A percentile compares a stretch with the other conserved stretches of the same genome.
phyloP scores from a whole-genome alignment of 2,329 filamentous ascomycete genomes.

The Phialocephala sp. region DNA sequence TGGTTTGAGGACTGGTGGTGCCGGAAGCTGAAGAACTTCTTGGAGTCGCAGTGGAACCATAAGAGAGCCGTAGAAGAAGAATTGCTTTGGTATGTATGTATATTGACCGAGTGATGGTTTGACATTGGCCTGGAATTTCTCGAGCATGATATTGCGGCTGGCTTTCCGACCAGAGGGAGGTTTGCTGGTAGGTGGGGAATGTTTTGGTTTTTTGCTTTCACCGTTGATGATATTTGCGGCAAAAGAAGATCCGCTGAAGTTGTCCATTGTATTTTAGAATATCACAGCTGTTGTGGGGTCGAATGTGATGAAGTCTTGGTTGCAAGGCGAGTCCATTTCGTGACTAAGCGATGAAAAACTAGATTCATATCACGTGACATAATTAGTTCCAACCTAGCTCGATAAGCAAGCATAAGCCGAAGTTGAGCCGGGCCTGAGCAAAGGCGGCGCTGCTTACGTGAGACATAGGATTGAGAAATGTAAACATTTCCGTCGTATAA shows the following conservation, averaged over 20 bases:
- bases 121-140: constrained; percentile 26
- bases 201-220: constrained; percentile 15
- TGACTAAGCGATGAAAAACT: too few species aligned
- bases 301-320: neutral
- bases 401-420: too few species aligned
- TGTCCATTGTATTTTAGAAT: constrained; percentile 23
- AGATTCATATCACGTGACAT: too few species aligned
- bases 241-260: constrained; percentile 19
- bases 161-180: constrained; percentile 19
- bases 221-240: constrained; percentile 12
- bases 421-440: too few species aligned
- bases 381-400: too few species aligned
- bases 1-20: constrained; percentile 30
- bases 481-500: neutral
- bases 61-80: constrained; percentile 33
- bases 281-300: constrained; percentile 3
- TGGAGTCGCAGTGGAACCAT: constrained; percentile 30
- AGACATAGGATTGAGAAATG: too few species aligned
- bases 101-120: constrained; percentile 25
- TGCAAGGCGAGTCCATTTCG: too few species aligned
- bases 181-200: constrained; percentile 19
- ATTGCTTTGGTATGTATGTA: constrained; percentile 25
- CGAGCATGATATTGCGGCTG: constrained; percentile 29
- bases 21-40: constrained; percentile 29
- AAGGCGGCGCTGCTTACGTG: too few species aligned